These are phyloP conservation scores for Metarhizium album DNA, from an alignment of 2,329 filamentous ascomycete species.

Conservation along the genomic window DNA sequence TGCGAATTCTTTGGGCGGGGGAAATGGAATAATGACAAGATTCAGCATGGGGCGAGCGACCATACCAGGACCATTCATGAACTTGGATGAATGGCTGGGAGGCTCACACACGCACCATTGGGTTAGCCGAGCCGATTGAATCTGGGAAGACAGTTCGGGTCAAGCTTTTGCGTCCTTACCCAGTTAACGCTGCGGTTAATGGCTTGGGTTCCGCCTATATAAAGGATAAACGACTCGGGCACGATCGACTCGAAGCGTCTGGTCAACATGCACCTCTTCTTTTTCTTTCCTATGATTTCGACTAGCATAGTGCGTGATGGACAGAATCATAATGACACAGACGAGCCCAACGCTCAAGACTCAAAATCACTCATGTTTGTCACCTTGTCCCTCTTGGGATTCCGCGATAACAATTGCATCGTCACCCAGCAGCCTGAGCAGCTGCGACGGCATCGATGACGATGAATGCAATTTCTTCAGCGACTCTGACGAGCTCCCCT, in stretches of 20 bases:
- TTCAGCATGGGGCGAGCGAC: neutral
- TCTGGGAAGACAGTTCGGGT: too few relatives aligned
- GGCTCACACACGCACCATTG: too few relatives aligned
- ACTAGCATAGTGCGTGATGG: too few relatives aligned
- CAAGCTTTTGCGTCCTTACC: too few relatives aligned
- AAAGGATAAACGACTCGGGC: too few relatives aligned
- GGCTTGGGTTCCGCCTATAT: too few relatives aligned
- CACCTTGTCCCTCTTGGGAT: conserved; percentile 1
- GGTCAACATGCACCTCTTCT: too few relatives aligned
- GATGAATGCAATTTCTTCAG: neutral
- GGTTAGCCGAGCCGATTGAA: too few relatives aligned
- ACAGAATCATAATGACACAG: too few relatives aligned
- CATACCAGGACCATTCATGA: neutral
- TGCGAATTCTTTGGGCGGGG: neutral
- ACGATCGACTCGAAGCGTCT: too few relatives aligned
- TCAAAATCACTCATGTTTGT: conserved; percentile 1
- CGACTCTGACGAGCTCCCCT: neutral
- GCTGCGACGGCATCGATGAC: conserved; percentile 1
- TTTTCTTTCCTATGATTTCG: too few relatives aligned
- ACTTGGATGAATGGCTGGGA: neutral
- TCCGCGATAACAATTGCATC: neutral
- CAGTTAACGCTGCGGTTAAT: too few relatives aligned
- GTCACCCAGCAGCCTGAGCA: neutral
- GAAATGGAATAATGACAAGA: neutral
- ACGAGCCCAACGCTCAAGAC: neutral